Base-by-base conservation (phyloP, 2,329 filamentous ascomycete genomes). In the Arthrobotrys musiformis region DNA sequence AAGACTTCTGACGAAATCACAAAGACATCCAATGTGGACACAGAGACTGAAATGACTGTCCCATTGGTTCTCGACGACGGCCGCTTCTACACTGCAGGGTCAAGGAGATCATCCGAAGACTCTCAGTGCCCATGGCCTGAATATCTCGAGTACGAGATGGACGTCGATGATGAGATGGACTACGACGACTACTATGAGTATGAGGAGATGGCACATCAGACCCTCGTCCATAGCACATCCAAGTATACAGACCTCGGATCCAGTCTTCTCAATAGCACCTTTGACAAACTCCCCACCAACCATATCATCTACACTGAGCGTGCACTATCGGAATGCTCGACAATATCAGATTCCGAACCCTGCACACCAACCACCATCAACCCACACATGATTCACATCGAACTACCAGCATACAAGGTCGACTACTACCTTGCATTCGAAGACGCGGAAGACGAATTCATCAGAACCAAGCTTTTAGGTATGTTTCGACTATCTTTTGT, bases 161-260 rank as follows among this genome's bases (percentile, higher is more conserved):
- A 69, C 8, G 48, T 69, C 28, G 64, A 76, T 28, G 66, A 76
- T 1, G 72, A 77, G 22, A 77, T 77, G 54, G 72, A 76, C 58
- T 76, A 76, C 26, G 72, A 76, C 24, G 72, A 76, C 30, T 76
- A 76, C 62, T 76, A 76, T 26, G 72, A 76, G 48, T 77, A 70
- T 42, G 73, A 77, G 33, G 58, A 77, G 42, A 66, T 69, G 28
- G 60, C 52, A 22, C 66, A 77, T 15, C 60, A 77, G 56, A 66
- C 33, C n/a, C 48, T 77, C 26, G n/a, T 63, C 42, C 24, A 70
- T 22, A 66, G n/a, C 40, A 60, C 66, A 35, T 33, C 46, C 37
- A 69, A 70, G 60, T 70, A 77, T n/a, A 54, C 73, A 40, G 64
- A 64, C 61, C 66, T 77, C n/a, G 73, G 73, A 17, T 66, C 66